Percentiles rank a stretch among this genome's conserved stretches.
Conservation (phyloP, 345 rosid species). For the Turritis glabra region DNA sequence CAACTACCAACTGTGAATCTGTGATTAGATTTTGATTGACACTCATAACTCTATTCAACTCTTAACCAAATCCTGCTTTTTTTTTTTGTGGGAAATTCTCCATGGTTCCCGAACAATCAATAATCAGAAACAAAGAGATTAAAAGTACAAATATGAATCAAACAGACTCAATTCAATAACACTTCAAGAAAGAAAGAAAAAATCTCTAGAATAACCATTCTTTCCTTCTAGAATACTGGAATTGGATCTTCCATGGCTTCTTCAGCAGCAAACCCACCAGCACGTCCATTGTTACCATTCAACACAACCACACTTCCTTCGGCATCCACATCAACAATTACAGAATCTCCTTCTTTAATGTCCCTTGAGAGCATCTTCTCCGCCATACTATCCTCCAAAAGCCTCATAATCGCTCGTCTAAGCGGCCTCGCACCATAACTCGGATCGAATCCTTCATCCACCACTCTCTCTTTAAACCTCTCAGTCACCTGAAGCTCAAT, state of each 20-base stretch:
- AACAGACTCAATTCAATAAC: constrained; percentile 3
- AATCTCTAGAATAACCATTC: background rate
- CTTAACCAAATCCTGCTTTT: background rate
- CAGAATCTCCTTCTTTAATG: constrained; percentile 92
- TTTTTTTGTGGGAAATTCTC: background rate
- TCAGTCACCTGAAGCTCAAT: constrained; percentile 96
- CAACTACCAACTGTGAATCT: background rate
- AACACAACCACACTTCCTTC: constrained; percentile 88
- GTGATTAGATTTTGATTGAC: background rate
- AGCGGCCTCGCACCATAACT: constrained; percentile 97
- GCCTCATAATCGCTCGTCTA: constrained; percentile 94
- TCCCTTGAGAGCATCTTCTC: constrained; percentile 98
- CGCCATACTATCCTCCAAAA: constrained; percentile 95
- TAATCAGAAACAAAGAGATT: constrained; percentile 16
- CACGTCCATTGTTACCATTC: constrained; percentile 67
- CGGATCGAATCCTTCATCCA: constrained; percentile 93
- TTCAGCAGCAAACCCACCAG: constrained; percentile 27
- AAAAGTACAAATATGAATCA: constrained; percentile 15
- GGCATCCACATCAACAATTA: constrained; percentile 80
- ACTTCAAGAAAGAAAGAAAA: background rate
- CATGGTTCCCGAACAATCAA: background rate
- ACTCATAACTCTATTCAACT: background rate
- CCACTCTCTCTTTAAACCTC: constrained; percentile 89
- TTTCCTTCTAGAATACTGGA: constrained; percentile 46
- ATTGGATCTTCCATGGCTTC: constrained; percentile 52